phyloP scores from a whole-genome alignment of 2,329 filamentous ascomycete species.

The Coniochaeta sp. region DNA sequence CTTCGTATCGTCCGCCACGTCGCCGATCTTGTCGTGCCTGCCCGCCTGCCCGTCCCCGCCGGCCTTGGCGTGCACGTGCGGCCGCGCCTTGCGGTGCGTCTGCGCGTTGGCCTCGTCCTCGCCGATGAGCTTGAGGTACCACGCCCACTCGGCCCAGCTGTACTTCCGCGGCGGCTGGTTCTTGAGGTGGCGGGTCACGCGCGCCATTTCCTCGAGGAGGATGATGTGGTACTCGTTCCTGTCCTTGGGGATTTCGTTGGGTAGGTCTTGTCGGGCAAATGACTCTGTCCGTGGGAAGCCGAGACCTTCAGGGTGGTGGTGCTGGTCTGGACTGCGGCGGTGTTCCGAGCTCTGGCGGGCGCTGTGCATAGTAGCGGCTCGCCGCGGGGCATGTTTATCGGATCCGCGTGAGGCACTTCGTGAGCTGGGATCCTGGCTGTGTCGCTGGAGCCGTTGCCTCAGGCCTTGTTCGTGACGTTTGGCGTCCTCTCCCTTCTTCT shows the following conservation, averaged over 20 bases:
- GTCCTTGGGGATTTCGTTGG: slow-evolving; percentile 30
- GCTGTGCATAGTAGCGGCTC: neutral
- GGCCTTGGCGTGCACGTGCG: slow-evolving; percentile 2
- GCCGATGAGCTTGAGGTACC: slow-evolving; percentile 72
- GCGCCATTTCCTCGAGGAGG: slow-evolving; percentile 65
- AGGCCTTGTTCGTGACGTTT: neutral
- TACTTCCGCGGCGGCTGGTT: slow-evolving; percentile 56
- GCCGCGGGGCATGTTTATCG: neutral
- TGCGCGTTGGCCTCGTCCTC: slow-evolving; percentile 49
- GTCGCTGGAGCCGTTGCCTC: neutral
- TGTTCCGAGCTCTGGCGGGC: slow-evolving; percentile 1
- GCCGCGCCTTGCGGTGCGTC: slow-evolving; percentile 35
- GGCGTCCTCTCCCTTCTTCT: neutral
- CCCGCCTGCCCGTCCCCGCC: neutral
- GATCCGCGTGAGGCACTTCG: neutral
- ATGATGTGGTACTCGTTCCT: slow-evolving; percentile 51
- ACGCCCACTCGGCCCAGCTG: slow-evolving; percentile 78
- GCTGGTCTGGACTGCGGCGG: slow-evolving; percentile 4
- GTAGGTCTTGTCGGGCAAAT: slow-evolving; percentile 24
- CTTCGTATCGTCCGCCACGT: slow-evolving; percentile 8
- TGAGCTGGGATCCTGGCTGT: neutral
- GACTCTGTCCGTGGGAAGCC: slow-evolving; percentile 17
- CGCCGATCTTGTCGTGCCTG: neutral
- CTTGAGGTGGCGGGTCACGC: slow-evolving; percentile 57
- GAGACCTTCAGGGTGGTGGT: neutral